Base-by-base conservation (phyloP, 257 asterid species). In the Hygrophila difformis region DNA sequence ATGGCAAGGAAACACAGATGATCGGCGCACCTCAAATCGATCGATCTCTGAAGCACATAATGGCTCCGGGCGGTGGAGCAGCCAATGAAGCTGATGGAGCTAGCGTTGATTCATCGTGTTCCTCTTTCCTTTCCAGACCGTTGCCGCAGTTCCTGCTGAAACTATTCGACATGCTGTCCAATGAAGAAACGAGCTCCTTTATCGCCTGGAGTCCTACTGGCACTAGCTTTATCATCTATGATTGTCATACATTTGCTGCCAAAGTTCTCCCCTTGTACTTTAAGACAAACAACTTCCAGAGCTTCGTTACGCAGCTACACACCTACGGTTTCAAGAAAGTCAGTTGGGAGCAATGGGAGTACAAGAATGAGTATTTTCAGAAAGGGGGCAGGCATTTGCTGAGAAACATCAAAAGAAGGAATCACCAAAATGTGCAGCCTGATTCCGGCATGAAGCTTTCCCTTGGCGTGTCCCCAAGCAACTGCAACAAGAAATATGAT, bases 241-340 rank as follows among this genome's bases (percentile, higher is more conserved):
- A 75, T 37, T 51, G 56, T 33, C 76, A 66, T 44, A 51, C 28
- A 21, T 75, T 79, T 56, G 66, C 75, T 18, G 64, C 72, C 23
- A 39, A 67, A 28, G 52, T 79, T 51, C 74, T 79, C 23, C 69
- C 71, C 14, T 49, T 55, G 5, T 69, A 59, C 50, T 79, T 75
- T 65, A 63, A 57, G 22, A 81, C 74, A 61, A 51, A 52, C 74
- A 75, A 79, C 49, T 64, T 75, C 47, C 62, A 66, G 6, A 79
- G 77, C 71, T 79, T 79, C 45, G 14, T 66, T 14, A 49, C 74
- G 49, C 89, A 79, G 49, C 81, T 75, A 52, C 69, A 69, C 63
- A 26, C 72, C 2, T 79, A 75, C 51, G 74, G 81, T 6, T 79
- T 79, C 61, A 69, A 50, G 42, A 79, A 79, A 59, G 41, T 65